Evolutionary conservation across 1,139 yeast species (phyloP), one percentile per base, ranked within the genome.

Genomic region (Blastobotrys raffinosifermentans): DNA sequence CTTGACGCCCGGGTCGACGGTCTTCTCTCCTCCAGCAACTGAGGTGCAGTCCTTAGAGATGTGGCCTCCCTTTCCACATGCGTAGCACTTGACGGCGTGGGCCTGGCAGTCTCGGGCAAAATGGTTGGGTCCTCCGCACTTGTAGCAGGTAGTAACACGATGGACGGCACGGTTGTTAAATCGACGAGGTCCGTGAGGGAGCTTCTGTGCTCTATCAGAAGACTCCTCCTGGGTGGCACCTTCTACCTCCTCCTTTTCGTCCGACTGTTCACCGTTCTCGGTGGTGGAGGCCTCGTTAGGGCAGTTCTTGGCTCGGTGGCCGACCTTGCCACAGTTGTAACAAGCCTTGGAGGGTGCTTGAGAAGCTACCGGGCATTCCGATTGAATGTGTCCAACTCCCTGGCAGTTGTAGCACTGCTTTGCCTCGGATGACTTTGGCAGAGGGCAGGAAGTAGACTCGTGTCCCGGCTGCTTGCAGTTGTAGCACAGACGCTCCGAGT

Each of bases 41-140:
- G 75, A 66, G 50, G 73, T 63, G 63, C 93, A 83, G 46, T 80
- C 89, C 64, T 75, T 81, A 41, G 89, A 78, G 54, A 83, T 76
- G 67, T 84, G 95, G 41, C 94, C 94, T 43, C 74, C 69, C 66
- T 80, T 78, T 53, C 94, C 94, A 65, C 95, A 84, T 44, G 87
- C 82, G 70, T 83, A 84, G 66, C 95, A 84, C 66, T 82, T 83
- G 61, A 80, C 76, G 33, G 67, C 72, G 47, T 73, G 72, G 46
- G 86, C 87, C 64, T 80, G 85, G 65, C 95, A 85, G 64, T 84
- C 94, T 67, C 86, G 80, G 47, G 94, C 94, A 66, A 78, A 81
- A 64, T 85, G 95, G 77, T 84, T 84, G 60, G 93, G 89, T 48
- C 93, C 94, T 56, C 94, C 94, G 64, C 94, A 85, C 67, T 80